Conservation (phyloP, 192 early-diverging fungal genomes). For the Rhizophagus clarus region DNA sequence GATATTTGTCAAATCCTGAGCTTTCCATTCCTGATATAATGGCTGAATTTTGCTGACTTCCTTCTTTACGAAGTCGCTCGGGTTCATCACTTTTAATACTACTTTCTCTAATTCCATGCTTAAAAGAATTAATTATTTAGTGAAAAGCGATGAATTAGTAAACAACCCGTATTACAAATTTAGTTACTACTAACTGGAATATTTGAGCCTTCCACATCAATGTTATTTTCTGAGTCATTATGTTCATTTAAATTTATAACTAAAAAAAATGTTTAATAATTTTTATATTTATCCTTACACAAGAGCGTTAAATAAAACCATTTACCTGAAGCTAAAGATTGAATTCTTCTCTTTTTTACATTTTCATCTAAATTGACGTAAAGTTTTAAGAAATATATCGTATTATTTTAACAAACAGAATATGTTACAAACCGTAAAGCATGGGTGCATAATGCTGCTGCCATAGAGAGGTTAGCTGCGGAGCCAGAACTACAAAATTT, state of each 20-base stretch:
- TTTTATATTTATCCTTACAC: not conserved
- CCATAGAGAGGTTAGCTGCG: slow-evolving; percentile 14
- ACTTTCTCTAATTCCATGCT: not conserved
- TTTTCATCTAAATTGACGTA: not conserved
- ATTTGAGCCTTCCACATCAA: not conserved
- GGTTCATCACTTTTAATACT: not conserved
- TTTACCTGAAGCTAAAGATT: not conserved
- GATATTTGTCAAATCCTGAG: not conserved
- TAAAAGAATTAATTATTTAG: not conserved
- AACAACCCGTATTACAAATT: not conserved
- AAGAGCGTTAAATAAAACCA: not conserved
- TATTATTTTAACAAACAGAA: not conserved
- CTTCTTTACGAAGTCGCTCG: not conserved
- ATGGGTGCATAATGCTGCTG: slow-evolving; percentile 22
- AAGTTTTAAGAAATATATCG: not conserved
- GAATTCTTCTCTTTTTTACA: slow-evolving; percentile 1
- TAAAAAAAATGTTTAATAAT: not conserved
- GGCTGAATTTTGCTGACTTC: not conserved
- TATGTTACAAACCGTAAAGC: not conserved
- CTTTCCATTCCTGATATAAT: not conserved
- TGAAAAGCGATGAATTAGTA: not conserved
- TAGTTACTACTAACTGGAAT: not conserved
- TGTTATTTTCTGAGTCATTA: not conserved
- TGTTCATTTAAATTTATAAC: not conserved
- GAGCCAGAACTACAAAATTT: slow-evolving; percentile 8